Conservation (phyloP, 2,329 filamentous ascomycete genomes). For the Apiospora koreana region DNA sequence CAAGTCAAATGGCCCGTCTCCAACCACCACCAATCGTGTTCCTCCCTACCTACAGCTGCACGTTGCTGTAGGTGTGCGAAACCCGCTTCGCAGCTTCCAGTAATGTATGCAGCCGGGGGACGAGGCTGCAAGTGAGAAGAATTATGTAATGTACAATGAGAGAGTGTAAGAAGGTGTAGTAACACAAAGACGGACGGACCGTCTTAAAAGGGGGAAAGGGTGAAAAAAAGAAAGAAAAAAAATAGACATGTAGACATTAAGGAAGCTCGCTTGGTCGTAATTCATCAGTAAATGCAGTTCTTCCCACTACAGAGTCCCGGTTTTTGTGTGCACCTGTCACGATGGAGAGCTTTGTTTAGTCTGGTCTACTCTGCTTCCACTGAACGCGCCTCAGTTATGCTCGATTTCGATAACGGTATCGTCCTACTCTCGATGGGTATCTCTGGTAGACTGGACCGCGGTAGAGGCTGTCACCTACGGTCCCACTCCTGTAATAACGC, state of each 20-base stretch:
- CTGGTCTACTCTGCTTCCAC: constrained; percentile 5
- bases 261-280: constrained; percentile 27
- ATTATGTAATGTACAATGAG: constrained; percentile 29
- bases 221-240: constrained; percentile 21
- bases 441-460: constrained; percentile 13
- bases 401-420: constrained; percentile 8
- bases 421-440: constrained; percentile 16
- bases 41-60: not conserved
- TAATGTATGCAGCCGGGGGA: constrained; percentile 26
- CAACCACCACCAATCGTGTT: not conserved
- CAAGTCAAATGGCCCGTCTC: not conserved
- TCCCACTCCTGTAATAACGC: not conserved
- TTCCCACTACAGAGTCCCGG: not conserved
- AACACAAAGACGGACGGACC: constrained; percentile 21
- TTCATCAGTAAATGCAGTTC: constrained; percentile 22
- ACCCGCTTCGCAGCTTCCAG: not conserved
- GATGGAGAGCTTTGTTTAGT: not conserved
- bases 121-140: constrained; percentile 24
- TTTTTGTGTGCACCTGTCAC: not conserved
- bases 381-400: not conserved
- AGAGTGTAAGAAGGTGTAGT: constrained; percentile 18
- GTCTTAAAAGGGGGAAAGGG: constrained; percentile 23
- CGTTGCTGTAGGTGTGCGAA: not conserved
- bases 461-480: not conserved
- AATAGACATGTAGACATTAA: constrained; percentile 37